Evolutionary conservation across 208 protist genomes (phyloP), one percentile per base, ranked within the genome.

Genomic region (Trypanosoma lewisi): DNA sequence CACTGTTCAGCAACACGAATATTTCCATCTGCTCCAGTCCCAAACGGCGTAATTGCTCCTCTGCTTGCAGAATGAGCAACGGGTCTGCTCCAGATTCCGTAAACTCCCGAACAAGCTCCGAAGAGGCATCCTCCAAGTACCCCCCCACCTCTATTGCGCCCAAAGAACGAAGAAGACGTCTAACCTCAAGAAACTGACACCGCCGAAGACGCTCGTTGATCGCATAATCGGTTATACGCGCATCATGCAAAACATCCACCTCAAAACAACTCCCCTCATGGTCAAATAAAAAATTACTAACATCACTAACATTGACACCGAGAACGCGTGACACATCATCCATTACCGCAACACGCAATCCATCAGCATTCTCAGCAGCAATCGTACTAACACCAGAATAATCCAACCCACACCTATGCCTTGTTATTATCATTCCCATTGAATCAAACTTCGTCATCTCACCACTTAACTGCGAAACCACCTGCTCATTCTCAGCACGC

Each of bases 271-370:
- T 12, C 14, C 28, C 41, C n/a, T 42, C 34, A 11, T 27, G 27
- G 30, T 19, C 34, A 45, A 69, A 69, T 14, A 19, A 41, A 4
- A 69, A 52, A 45, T 54, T 53, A 39, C 14, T 54, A 4, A 69
- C 23, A 31, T 53, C 51, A 41, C 44, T 28, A 30, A 28, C n/a
- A n/a, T 9, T 21, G 4, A 69, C 37, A 42, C 41, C 16, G 17
- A 53, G 53, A 14, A 54, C 63, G 11, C 33, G 45, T 11, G 63
- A 23, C 9, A 42, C 52, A 36, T 69, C 63, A 8, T 34, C 25
- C 0, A 45, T 52, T 51, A 69, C 39, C 23, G 63, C 63, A 62
- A 11, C 5, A 34, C 63, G 37, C 2, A 69, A 34, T 1, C 3
- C 52, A 14, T 69, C 63, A 2, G 44, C 14, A 23, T 62, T 69